Base-by-base conservation (phyloP, 2,329 filamentous ascomycete species). In the Fusarium anguioides region DNA sequence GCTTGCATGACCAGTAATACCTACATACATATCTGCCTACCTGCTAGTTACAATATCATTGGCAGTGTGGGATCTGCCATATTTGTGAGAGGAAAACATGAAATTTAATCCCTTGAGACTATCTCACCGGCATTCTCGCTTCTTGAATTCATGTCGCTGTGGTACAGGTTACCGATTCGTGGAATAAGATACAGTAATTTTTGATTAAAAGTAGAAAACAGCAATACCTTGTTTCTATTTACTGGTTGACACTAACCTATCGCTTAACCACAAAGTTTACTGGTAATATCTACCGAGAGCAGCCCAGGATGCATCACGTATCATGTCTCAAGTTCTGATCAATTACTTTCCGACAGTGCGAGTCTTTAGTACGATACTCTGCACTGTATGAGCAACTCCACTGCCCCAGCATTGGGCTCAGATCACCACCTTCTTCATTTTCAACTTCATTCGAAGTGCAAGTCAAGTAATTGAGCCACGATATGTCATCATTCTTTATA, bases 361-460 rank as follows among this genome's bases (percentile, higher is more conserved):
- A 33, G 12, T 33, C 7, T 33, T 6, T 33, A 14, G 9, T 3
- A 6, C 15, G 9, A 33, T 26, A 26, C 12, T 11, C 8, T 6
- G 18, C 45, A 66, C 59, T 57, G 54, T 68, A 20, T 37, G 10
- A 12, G 15, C 21, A 58, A 63, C 48, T 64, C 67, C 55, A 69
- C 71, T 57, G 69, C 71, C 71, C 68, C 71, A 70, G 60, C 61
- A 65, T 69, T 49, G 46, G 61, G 50, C 52, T 61, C 53, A 49
- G 55, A 67, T 71, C 66, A 69, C 51, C 57, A 69, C 51, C 57
- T 67, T 54, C 47, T 42, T 66, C 54, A 58, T 40, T 41, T 41
- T 57, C 55, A 66, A 72, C 68, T 40, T 63, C 69, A 70, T 26
- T 31, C 50, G n/a, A 55, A 56, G 27, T 46, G 47, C 26, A 42